A percentile compares a stretch with the other conserved stretches of the same genome.
Evolutionary conservation across 2,329 filamentous ascomycete genomes (phyloP).

Genomic region (Scytalidium sp.): DNA sequence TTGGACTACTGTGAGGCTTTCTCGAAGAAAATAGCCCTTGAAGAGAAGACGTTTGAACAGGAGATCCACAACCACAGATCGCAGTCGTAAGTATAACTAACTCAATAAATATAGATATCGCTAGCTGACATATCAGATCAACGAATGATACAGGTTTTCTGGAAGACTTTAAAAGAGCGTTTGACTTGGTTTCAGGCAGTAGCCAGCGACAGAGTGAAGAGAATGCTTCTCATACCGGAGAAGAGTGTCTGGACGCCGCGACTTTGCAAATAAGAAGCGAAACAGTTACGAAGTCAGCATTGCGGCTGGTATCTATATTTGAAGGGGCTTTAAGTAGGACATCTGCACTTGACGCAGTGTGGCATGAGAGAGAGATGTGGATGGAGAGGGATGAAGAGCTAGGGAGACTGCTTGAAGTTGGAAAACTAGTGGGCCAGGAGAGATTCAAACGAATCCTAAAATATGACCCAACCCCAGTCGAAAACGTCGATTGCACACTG

Average conservation of each 20-base stretch:
- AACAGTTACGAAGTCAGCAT: background rate
- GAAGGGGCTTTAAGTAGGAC: background rate
- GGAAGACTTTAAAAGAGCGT: constrained; percentile 15
- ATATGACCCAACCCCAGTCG: constrained; percentile 5
- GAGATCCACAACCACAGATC: constrained; percentile 5
- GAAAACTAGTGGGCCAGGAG: background rate
- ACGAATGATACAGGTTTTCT: constrained; percentile 17
- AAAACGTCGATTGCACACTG: background rate
- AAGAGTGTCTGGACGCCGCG: background rate
- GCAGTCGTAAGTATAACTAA: background rate
- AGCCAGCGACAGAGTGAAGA: constrained; percentile 2
- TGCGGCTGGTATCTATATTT: background rate
- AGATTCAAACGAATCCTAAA: background rate
- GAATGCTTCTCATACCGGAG: background rate
- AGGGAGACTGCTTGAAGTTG: background rate
- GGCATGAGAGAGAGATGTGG: background rate
- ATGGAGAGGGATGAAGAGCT: background rate
- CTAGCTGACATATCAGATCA: constrained; percentile 6
- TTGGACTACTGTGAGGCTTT: constrained; percentile 14
- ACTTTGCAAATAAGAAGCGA: background rate
- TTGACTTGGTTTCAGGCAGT: constrained; percentile 13
- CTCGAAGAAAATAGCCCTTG: constrained; percentile 7
- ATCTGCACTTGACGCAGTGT: background rate
- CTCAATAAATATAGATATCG: constrained; percentile 2
- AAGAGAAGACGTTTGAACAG: constrained; percentile 12